phyloP scores from a whole-genome alignment of 1,284 basidiomycete species.

The Cryptococcus sp. region DNA sequence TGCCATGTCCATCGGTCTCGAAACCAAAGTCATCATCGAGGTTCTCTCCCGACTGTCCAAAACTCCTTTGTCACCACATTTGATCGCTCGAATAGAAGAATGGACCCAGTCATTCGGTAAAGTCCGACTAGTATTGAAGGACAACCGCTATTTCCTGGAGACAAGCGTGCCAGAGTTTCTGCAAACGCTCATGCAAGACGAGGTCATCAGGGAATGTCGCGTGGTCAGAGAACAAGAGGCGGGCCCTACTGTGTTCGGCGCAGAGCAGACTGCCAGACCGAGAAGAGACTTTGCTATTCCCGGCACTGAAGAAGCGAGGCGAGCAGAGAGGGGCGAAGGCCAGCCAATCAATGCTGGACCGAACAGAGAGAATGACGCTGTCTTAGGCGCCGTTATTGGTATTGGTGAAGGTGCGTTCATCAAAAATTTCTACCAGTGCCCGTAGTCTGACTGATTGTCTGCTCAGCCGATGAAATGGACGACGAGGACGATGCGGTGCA shows the following conservation, averaged over 20 bases:
- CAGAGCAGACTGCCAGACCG: slow-evolving; percentile 72
- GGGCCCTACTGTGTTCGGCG: slow-evolving; percentile 68
- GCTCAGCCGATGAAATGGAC: slow-evolving; percentile 71
- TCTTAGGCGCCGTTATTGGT: slow-evolving; percentile 79
- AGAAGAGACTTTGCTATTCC: slow-evolving; percentile 78
- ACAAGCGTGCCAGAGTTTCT: slow-evolving; percentile 89
- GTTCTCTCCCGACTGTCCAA: slow-evolving; percentile 86
- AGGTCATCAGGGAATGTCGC: slow-evolving; percentile 60
- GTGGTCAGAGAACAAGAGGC: slow-evolving; percentile 38
- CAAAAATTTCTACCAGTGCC: neutral
- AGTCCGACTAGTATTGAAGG: slow-evolving; percentile 93
- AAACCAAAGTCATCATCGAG: slow-evolving; percentile 98
- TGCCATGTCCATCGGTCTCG: slow-evolving; percentile 95
- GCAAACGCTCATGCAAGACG: slow-evolving; percentile 80
- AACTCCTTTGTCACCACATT: slow-evolving; percentile 84
- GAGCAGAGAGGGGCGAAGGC: slow-evolving; percentile 34
- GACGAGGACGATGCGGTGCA: slow-evolving; percentile 96
- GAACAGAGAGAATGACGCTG: slow-evolving; percentile 39
- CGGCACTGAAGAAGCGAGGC: slow-evolving; percentile 61
- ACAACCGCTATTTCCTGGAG: slow-evolving; percentile 95
- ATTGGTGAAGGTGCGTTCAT: slow-evolving; percentile 72
- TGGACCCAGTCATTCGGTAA: slow-evolving; percentile 94
- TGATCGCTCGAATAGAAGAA: slow-evolving; percentile 80
- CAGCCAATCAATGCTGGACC: slow-evolving; percentile 9
- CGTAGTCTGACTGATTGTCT: slow-evolving; percentile 11